phyloP scores from a whole-genome alignment of 2,329 filamentous ascomycete species.

The Neonectria neomacrospora region DNA sequence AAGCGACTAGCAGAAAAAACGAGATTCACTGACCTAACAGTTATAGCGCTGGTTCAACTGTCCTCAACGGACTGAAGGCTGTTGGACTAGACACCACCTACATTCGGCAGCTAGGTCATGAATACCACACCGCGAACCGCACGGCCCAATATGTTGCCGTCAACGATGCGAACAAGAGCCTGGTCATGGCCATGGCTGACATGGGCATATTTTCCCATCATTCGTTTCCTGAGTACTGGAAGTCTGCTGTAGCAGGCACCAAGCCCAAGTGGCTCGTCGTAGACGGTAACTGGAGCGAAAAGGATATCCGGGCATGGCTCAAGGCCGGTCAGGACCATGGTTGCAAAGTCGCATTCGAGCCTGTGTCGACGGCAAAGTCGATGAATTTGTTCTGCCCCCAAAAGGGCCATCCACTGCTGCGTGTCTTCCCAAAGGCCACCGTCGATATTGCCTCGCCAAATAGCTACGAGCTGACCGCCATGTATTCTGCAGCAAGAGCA shows the following conservation, averaged over 20 bases:
- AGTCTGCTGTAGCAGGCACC: constrained; percentile 64
- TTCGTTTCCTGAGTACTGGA: constrained; percentile 67
- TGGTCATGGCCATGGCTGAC: constrained; percentile 94
- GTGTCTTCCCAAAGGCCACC: constrained; percentile 69
- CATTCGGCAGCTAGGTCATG: constrained; percentile 66
- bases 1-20: constrained; percentile 44
- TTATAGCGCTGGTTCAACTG: constrained; percentile 75
- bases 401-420: constrained; percentile 53
- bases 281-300: constrained; percentile 85
- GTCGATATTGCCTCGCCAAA: constrained; percentile 86
- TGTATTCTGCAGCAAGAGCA: constrained; percentile 77
- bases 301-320: constrained; percentile 75
- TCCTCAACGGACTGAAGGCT: constrained; percentile 72
- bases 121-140: constrained; percentile 64
- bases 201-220: constrained; percentile 83
- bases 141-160: constrained; percentile 94
- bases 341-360: constrained; percentile 81
- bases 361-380: constrained; percentile 86
- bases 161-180: constrained; percentile 84
- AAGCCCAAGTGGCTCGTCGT: constrained; percentile 82
- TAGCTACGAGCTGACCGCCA: constrained; percentile 79
- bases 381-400: constrained; percentile 70
- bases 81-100: constrained; percentile 73
- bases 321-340: constrained; percentile 65
- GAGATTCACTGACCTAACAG: constrained; percentile 11